Evolutionary conservation across 805 yeast species (phyloP), one percentile per base, ranked within the genome.

Genomic region (Zygosaccharomyces bisporus): DNA sequence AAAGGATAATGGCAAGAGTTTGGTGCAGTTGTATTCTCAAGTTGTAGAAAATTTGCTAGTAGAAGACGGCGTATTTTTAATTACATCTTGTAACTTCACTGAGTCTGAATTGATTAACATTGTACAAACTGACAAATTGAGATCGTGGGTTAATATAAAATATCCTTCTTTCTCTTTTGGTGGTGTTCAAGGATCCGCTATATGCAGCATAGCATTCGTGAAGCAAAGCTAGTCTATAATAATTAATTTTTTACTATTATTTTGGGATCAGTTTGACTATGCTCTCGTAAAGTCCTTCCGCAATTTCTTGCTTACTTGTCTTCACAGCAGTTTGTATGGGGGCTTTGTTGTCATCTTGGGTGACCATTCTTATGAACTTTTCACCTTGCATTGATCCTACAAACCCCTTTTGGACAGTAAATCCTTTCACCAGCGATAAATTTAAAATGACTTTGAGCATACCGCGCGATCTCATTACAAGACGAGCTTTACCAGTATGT

Each of bases 31-130:
- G 12, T 91, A 93, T 56, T 80, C 89, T 0, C 51, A 53, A 0
- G 80, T 77, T 27, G 81, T 87, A 16, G 69, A 70, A 36, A 73
- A 74, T 44, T 53, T 86, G 41, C 66, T 93, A 64, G 72, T 73
- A 34, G 50, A 62, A 10, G 74, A 70, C n/a, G 78, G 81, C 16
- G 76, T 91, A 0, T 62, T 82, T 4, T 64, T 93, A 27, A 81
- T 93, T 31, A 93, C 99, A 0, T 86, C 96, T 19, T 93, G 99
- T 64, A 93, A 93, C 63, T 93, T 93, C 63, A 91, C 98, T 1
- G 84, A 86, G 56, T 67, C 70, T 0, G 99, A 93, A 61, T 73
- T 93, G 41, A 70, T 71, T 2, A 66, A 66, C 19, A 71, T 85
- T 29, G 69, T 83, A 3, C 70, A 73, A 27, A 67, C 68, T 12